Evolutionary conservation across 2,329 filamentous ascomycete species (phyloP), one percentile per base, ranked within the genome.

Genomic region (Cordyceps tenuipes): DNA sequence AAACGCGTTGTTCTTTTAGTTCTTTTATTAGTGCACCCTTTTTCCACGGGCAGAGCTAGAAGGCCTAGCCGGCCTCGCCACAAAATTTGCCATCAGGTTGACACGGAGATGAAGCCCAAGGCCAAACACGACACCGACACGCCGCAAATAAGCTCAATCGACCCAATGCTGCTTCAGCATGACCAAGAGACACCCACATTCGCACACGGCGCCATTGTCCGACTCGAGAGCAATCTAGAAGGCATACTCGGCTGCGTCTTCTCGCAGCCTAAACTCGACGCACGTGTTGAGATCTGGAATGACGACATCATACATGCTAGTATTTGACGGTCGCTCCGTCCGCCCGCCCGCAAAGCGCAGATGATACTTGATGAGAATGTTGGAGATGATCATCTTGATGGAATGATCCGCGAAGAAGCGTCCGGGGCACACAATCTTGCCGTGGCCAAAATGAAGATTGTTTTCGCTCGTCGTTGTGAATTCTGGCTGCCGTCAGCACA

Each of bases 401-500:
- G 48, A 41, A 31, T 41, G 31, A 29, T 57, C 55, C 2, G 55
- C 44, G 15, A 57, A 57, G 34, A 57, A 57, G 13, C 55, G 29
- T 3, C 55, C 55, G 2, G 55, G 55, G 55, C 55, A 57, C 13
- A 26, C 46, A 49, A 57, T 49, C 43, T 50, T 57, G 44, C 55
- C 46, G 46, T 57, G 46, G 21, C 55, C 55, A 15, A 57, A 57
- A 48, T 57, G 34, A 19, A 58, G 19, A 12, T 51, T 50, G 10
- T 31, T 58, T 36, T 58, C 56, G 56, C 56, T 58, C 36, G 56
- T 58, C 17, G 56, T 58, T 4, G 56, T 58, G 36, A 50, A 58
- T 36, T 58, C 46, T 58, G 19, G 3, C 10, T 13, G 12, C n/a
- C n/a, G 31, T 58, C 19, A 58, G 47, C 10, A 41, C 26, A 21